Base-by-base conservation (phyloP, 1,139 yeast species). In the Magnusiomyces tetraspermus region DNA sequence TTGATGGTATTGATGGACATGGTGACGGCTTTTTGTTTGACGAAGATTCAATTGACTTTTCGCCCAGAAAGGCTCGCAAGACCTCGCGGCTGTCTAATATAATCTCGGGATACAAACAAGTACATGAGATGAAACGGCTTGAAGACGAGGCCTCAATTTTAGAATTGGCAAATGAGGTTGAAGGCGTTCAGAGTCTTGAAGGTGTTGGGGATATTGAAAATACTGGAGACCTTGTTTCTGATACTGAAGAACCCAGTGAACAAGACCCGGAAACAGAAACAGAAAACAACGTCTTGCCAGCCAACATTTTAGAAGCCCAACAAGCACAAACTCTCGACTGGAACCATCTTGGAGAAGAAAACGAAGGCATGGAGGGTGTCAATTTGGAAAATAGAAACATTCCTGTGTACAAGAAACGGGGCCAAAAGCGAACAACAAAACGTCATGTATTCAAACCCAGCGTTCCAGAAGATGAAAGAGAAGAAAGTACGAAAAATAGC, bases 381-480 rank as follows among this genome's bases (percentile, higher is more conserved):
- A 45, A 51, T 21, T 37, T 38, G 8, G 8, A 4, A n/a, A 21
- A 21, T n/a, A 15, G 15, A 13, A 52, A 55, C 44, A 36, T 49
- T 57, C 54, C 33, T 59, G 60, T 53, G 46, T 61, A 59, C 54
- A 71, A 66, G 61, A 70, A 71, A 54, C 71, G 71, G 67, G 72
- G 67, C 70, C 83, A 78, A 50, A 83, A 83, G 68, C 70, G 90
- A 62, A 77, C 81, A 2, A 82, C 88, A 0, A 71, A 83, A 58
- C 72, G 83, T 54, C 80, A 78, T 64, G 78, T 76, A 55, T 75
- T 82, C 65, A 76, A 75, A 6, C 47, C 49, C 10, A 37, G 40
- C 10, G 55, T 57, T 43, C 42, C 49, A 23, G 48, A 52, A 38
- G 45, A 48, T 17, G 26, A 53, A 31, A 45, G 40, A 49, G 52